phyloP scores from a whole-genome alignment of 2,329 filamentous ascomycete species.

The Diaporthe batatas region DNA sequence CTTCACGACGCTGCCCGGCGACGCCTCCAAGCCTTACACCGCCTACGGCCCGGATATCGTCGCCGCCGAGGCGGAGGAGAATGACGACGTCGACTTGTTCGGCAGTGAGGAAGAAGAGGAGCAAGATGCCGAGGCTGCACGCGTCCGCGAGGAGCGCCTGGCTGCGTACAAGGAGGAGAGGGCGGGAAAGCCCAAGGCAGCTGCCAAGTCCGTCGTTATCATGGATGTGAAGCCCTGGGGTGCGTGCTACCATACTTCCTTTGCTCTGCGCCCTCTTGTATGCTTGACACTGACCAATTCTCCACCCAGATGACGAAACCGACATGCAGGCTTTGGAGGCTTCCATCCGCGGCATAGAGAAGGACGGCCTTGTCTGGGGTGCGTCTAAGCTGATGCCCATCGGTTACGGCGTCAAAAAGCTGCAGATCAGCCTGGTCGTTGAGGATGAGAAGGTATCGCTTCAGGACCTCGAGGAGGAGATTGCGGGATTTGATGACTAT shows the following conservation, averaged over 20 bases:
- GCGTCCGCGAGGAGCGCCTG: conserved; percentile 88
- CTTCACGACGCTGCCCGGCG: conserved; percentile 90
- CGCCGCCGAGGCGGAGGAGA: conserved; percentile 88
- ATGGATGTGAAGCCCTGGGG: conserved; percentile 99
- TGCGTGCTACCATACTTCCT: conserved; percentile 63
- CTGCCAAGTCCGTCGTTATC: conserved; percentile 96
- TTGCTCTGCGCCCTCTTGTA: background rate
- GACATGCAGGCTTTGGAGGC: conserved; percentile 86
- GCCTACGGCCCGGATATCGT: conserved; percentile 89
- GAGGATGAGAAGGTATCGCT: conserved; percentile 97
- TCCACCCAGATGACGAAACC: conserved; percentile 85
- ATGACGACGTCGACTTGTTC: conserved; percentile 93
- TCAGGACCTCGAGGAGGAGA: conserved; percentile 88
- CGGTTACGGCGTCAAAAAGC: conserved; percentile 98
- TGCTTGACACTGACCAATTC: background rate
- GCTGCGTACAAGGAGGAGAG: conserved; percentile 98
- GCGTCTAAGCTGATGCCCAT: conserved; percentile 88
- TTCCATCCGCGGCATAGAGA: conserved; percentile 84
- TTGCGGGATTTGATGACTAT: conserved; percentile 88
- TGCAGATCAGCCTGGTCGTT: conserved; percentile 97
- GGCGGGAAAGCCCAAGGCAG: conserved; percentile 89
- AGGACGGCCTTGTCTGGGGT: conserved; percentile 98
- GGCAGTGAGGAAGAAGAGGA: conserved; percentile 95
- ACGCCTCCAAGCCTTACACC: conserved; percentile 89
- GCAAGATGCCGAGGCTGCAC: conserved; percentile 82